Evolutionary conservation across 352 stramenopile genomes (phyloP).

Genomic region (Pythium phragmitis): DNA sequence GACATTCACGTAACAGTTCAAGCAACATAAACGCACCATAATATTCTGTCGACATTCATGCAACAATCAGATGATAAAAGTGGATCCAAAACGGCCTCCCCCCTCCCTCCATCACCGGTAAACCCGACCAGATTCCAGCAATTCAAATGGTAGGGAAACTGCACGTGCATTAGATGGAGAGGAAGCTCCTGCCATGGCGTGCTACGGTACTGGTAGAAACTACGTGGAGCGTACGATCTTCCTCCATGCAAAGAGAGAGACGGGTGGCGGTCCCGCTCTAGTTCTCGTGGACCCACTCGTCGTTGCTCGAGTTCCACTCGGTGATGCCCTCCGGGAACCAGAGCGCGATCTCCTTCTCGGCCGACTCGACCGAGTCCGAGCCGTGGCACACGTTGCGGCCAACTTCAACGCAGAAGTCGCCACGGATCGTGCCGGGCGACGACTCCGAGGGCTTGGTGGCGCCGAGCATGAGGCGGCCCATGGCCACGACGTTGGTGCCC

Average conservation of each 20-base stretch:
- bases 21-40: not conserved
- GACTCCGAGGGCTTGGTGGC: slow-evolving; percentile 96
- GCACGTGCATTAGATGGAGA: slow-evolving; percentile 1
- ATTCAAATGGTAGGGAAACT: not conserved
- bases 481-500: slow-evolving; percentile 91
- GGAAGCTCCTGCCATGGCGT: not conserved
- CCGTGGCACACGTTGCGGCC: slow-evolving; percentile 96
- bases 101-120: slow-evolving; percentile 13
- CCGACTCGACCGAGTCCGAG: slow-evolving; percentile 96
- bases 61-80: not conserved
- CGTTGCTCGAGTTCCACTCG: slow-evolving; percentile 89
- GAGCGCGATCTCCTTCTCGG: slow-evolving; percentile 96
- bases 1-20: slow-evolving; percentile 17
- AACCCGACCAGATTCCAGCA: not conserved
- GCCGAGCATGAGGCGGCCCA: slow-evolving; percentile 96
- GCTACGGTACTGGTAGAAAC: not conserved
- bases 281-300: slow-evolving; percentile 97
- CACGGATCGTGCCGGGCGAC: slow-evolving; percentile 96
- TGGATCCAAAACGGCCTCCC: not conserved
- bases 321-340: slow-evolving; percentile 97
- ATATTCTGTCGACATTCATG: slow-evolving; percentile 4
- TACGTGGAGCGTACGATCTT: not conserved
- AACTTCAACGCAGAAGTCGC: slow-evolving; percentile 95
- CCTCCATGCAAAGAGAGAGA: too few relatives aligned
- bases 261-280: slow-evolving; percentile 23